phyloP scores from a whole-genome alignment of 2,329 filamentous ascomycete species.

The Talaromyces sp. region DNA sequence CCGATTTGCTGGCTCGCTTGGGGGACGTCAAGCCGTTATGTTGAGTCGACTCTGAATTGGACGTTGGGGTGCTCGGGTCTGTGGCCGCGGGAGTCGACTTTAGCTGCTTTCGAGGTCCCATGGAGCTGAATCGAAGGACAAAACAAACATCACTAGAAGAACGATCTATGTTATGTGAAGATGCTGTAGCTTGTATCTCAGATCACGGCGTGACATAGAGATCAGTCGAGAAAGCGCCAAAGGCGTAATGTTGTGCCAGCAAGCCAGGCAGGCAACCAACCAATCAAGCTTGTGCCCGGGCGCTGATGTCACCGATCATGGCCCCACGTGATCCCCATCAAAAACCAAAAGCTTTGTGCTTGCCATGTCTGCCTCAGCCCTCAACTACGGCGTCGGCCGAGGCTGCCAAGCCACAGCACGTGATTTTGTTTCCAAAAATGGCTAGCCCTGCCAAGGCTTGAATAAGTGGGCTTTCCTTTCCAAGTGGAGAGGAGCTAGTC shows the following conservation, averaged over 20 bases:
- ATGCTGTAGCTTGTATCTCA: neutral
- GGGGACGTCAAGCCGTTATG: conserved; percentile 26
- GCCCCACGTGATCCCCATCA: conserved; percentile 14
- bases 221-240: neutral
- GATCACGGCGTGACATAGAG: neutral
- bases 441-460: conserved; percentile 10
- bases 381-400: neutral
- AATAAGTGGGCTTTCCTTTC: neutral
- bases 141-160: conserved; percentile 7
- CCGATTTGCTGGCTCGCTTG: conserved; percentile 27
- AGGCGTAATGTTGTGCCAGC: neutral
- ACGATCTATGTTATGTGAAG: neutral
- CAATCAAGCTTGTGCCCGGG: conserved; percentile 4
- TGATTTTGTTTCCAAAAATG: neutral
- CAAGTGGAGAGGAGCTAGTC: conserved; percentile 3
- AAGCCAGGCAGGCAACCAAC: conserved; percentile 12
- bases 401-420: neutral
- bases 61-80: conserved; percentile 27
- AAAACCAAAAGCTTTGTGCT: neutral
- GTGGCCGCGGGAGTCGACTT: conserved; percentile 38
- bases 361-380: neutral
- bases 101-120: conserved; percentile 44
- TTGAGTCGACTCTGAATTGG: conserved; percentile 22
- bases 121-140: conserved; percentile 35
- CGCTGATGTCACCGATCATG: conserved; percentile 16